Conservation (phyloP, 768 basidiomycete genomes). For the Russula olivacea region DNA sequence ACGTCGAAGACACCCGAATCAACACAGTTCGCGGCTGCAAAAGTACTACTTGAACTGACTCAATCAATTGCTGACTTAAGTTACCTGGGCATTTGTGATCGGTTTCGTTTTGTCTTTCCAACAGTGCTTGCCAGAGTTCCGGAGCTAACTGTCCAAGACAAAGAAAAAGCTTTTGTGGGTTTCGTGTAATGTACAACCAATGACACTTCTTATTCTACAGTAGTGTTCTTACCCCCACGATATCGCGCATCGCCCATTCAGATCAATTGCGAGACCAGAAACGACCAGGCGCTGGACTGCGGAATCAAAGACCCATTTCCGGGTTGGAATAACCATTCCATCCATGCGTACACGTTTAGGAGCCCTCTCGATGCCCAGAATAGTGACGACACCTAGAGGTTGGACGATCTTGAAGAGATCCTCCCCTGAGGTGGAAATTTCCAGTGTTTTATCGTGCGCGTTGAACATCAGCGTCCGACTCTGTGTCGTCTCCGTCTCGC, state of each 20-base stretch:
- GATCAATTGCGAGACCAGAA: constrained; percentile 10
- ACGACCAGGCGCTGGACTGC: constrained; percentile 16
- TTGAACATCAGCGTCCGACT: constrained; percentile 44
- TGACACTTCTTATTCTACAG: background rate
- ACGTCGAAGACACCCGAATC: no score
- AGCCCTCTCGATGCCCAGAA: constrained; percentile 44
- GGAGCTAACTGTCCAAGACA: no score
- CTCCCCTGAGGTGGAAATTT: constrained; percentile 32
- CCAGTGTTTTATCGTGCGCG: constrained; percentile 34
- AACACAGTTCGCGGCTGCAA: no score
- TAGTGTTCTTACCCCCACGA: background rate
- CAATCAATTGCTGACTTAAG: no score
- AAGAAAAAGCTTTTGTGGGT: no score
- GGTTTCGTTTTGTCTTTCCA: no score
- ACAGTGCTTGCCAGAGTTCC: no score
- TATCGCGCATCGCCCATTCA: constrained; percentile 11
- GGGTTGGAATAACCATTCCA: constrained; percentile 1
- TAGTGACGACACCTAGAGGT: constrained; percentile 45
- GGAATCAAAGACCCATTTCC: constrained; percentile 14
- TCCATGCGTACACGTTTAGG: constrained; percentile 9
- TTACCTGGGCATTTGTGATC: no score
- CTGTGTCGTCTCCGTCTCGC: constrained; percentile 42
- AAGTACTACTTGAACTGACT: no score
- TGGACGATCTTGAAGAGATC: constrained; percentile 44
- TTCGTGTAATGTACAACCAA: background rate